Percentiles rank a stretch among this genome's conserved stretches.
Evolutionary conservation across 2,329 filamentous ascomycete genomes (phyloP).

Genomic region (Alternaria sp.): DNA sequence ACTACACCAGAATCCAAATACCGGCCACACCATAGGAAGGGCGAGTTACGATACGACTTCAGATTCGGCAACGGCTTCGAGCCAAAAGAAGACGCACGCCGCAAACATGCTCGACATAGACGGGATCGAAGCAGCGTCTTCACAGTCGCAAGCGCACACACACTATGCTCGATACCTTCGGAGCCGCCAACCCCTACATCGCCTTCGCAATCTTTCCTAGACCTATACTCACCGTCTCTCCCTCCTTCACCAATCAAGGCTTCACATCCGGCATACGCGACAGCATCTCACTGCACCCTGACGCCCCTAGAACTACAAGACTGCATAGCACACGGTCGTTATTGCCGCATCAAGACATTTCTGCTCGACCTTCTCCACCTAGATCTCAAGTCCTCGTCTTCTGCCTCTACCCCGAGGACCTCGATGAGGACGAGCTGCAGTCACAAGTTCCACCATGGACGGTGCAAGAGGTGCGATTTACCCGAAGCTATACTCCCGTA

Average conservation of each 20-base stretch:
- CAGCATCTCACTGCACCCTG: not conserved
- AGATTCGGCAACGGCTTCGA: not conserved
- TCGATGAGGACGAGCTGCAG: not conserved
- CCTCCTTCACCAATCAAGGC: not conserved
- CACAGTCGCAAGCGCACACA: not conserved
- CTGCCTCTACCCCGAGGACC: not conserved
- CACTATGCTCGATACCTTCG: not conserved
- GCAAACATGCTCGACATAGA: not conserved
- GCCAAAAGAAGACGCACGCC: not conserved
- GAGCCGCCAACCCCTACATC: not conserved
- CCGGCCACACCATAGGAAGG: not conserved
- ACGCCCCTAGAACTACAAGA: not conserved
- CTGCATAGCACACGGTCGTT: not conserved
- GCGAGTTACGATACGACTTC: not conserved
- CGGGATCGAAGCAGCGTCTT: not conserved
- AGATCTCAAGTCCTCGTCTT: not conserved
- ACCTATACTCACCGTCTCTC: not conserved
- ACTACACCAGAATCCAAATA: not conserved
- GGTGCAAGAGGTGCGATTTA: conserved; percentile 1
- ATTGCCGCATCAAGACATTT: not conserved
- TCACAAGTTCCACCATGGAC: not conserved
- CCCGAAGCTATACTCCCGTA: not conserved
- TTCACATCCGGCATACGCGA: not conserved
- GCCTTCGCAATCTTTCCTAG: not conserved
- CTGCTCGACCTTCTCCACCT: not conserved